phyloP scores from a whole-genome alignment of 495 filamentous ascomycete species.

The Chaetomidium leptoderma region DNA sequence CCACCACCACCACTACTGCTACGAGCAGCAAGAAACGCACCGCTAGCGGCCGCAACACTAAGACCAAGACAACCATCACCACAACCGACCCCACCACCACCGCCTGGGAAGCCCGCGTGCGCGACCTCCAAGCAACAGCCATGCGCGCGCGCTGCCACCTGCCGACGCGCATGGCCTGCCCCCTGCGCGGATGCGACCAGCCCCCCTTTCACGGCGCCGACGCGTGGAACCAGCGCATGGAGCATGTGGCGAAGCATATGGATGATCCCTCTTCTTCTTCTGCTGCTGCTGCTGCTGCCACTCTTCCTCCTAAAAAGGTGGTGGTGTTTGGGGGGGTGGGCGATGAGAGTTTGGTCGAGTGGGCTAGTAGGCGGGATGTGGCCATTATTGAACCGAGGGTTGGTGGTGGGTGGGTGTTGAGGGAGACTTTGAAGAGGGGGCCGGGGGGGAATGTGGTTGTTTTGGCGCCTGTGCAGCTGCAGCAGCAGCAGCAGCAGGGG shows the following conservation, averaged over 20 bases:
- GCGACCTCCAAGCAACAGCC: conserved; percentile 54
- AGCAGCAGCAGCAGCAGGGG: conserved; percentile 8
- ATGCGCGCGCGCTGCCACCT: conserved; percentile 55
- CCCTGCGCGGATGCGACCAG: conserved; percentile 52
- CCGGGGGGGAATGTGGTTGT: conserved; percentile 13
- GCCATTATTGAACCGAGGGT: conserved; percentile 32
- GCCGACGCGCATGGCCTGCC: conserved; percentile 61
- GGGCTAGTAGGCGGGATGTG: conserved; percentile 42
- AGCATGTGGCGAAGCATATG: conserved; percentile 83
- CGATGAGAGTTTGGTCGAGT: conserved; percentile 41
- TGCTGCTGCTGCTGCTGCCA: too few relatives aligned
- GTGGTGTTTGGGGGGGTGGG: conserved; percentile 38
- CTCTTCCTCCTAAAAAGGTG: too few relatives aligned
- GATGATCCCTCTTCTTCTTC: too few relatives aligned
- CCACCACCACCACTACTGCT: not conserved
- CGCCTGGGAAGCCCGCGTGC: conserved; percentile 43
- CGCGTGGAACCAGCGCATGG: conserved; percentile 82
- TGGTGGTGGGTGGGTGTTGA: conserved; percentile 20
- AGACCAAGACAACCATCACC: not conserved
- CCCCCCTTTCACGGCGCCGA: conserved; percentile 54
- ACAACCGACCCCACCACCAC: not conserved
- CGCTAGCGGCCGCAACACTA: not conserved
- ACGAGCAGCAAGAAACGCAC: not conserved
- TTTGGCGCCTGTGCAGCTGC: conserved; percentile 7
- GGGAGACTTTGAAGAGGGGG: conserved; percentile 8